Evolutionary conservation across 306 rosid species (phyloP).

Genomic region (Sicyos baderoa): DNA sequence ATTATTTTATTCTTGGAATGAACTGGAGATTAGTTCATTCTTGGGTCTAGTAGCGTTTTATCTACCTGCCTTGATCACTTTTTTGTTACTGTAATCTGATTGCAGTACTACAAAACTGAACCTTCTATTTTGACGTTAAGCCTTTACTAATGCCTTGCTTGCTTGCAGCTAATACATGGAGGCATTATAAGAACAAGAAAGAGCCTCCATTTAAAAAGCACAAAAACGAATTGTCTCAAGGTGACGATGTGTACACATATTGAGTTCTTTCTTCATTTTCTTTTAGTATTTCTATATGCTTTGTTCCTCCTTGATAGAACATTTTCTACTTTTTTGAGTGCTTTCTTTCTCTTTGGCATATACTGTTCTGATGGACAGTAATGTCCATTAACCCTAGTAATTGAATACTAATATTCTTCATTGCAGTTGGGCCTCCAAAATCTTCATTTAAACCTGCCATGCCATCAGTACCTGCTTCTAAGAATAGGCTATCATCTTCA

Average conservation of each 20-base stretch:
- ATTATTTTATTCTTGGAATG: neutral
- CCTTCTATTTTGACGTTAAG: neutral
- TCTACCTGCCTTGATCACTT: neutral
- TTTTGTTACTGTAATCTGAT: constrained; percentile 4
- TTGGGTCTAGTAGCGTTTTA: neutral
- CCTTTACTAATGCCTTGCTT: constrained; percentile 22
- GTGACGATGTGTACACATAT: constrained; percentile 34
- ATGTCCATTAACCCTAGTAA: neutral
- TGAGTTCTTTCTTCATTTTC: neutral
- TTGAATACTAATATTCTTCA: neutral
- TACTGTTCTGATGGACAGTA: constrained; percentile 3
- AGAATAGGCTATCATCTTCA: constrained; percentile 56
- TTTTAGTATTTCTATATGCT: neutral
- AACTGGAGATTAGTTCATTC: neutral
- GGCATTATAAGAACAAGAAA: constrained; percentile 48
- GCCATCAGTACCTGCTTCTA: constrained; percentile 41
- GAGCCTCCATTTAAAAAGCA: constrained; percentile 70
- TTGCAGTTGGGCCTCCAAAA: constrained; percentile 52
- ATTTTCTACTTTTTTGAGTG: neutral
- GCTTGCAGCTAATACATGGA: constrained; percentile 70
- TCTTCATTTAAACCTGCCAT: constrained; percentile 47
- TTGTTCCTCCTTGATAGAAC: neutral
- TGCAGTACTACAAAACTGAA: neutral
- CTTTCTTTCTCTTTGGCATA: constrained; percentile 6
- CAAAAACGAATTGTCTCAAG: constrained; percentile 66